Base-by-base conservation (phyloP, 208 protist genomes). In the Herpetomonas samuelpessoai region DNA sequence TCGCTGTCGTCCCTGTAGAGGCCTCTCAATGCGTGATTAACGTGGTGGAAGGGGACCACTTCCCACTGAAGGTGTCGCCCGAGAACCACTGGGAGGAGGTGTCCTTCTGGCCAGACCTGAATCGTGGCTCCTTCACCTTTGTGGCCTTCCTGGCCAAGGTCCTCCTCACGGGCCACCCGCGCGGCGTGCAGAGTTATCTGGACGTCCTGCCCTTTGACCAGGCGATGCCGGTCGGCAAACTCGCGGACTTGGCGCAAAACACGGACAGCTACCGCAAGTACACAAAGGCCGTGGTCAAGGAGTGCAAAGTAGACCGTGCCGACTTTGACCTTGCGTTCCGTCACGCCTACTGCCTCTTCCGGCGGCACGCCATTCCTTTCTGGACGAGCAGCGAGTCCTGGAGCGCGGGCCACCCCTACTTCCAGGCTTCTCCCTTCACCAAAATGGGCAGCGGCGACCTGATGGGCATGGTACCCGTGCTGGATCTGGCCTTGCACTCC, bases 291-390 rank as follows among this genome's bases (percentile, higher is more conserved):
- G 44, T 95, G 16, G 72, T 85, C 57, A 49, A 63, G 47, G 62
- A 77, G 61, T 89, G 78, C 68, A 81, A 85, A 59, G 59, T 57
- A 6, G 63, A 83, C 49, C 65, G 64, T 52, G 53, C 57, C 10
- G 81, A 92, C 30, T 96, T 89, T 74, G 75, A 92, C 51, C 47
- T 78, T 2, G 74, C 76, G 0, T 92, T 93, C 65, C 71, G 79
- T 3, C 79, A 83, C 70, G 83, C 84, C 16, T 96, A 92, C 66
- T 92, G 86, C 60, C 84, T 96, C 57, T 92, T 91, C 52, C 78
- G 89, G 0, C 83, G 86, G 9, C 86, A 93, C 62, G 86, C 76
- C 26, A 80, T 96, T 57, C 89, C 89, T 1, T 88, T 96, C 52
- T 96, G 86, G 86, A 79, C 75, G 39, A 64, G 65, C 21, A 85